Percentiles rank a stretch among this genome's conserved stretches.
phyloP scores from a whole-genome alignment of 805 yeast genomes.

The Ogataea methylovora region DNA sequence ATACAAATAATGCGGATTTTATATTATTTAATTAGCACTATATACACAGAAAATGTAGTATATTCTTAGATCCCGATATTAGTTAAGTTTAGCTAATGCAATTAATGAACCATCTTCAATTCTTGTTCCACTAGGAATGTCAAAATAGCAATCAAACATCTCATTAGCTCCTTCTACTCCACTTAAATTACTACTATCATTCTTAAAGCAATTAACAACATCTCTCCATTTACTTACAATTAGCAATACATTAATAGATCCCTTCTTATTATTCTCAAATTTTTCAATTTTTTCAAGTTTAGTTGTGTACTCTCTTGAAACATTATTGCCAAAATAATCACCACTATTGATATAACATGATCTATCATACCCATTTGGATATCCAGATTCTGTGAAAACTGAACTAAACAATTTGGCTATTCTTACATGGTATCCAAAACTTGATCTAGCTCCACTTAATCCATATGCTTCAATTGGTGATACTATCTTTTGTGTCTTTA shows the following conservation, averaged over 20 bases:
- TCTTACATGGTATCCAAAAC: conserved; percentile 72
- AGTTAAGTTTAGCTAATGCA: conserved; percentile 33
- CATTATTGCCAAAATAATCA: conserved; percentile 40
- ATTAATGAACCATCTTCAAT: conserved; percentile 69
- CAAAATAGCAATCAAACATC: conserved; percentile 59
- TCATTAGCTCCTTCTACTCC: conserved; percentile 48
- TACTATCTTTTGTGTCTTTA: conserved; percentile 52
- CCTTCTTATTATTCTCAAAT: conserved; percentile 6
- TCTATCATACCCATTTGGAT: conserved; percentile 61
- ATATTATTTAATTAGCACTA: too few species aligned
- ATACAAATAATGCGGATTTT: too few species aligned
- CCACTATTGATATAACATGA: conserved; percentile 63
- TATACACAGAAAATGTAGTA: too few species aligned
- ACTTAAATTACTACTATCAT: conserved; percentile 41
- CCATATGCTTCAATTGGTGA: conserved; percentile 70
- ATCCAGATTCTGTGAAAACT: conserved; percentile 63
- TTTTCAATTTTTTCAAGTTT: conserved; percentile 1
- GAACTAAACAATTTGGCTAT: conserved; percentile 52
- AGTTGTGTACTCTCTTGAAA: conserved; percentile 10
- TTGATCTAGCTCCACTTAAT: conserved; percentile 45
- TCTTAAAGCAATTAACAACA: conserved; percentile 41
- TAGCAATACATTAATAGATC: conserved; percentile 33
- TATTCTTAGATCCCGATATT: too few species aligned
- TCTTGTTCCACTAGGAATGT: conserved; percentile 47
- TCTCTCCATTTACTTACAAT: conserved; percentile 61